Evolutionary conservation across 805 yeast genomes (phyloP), one percentile per base, ranked within the genome.

Genomic region (Candida maesae): DNA sequence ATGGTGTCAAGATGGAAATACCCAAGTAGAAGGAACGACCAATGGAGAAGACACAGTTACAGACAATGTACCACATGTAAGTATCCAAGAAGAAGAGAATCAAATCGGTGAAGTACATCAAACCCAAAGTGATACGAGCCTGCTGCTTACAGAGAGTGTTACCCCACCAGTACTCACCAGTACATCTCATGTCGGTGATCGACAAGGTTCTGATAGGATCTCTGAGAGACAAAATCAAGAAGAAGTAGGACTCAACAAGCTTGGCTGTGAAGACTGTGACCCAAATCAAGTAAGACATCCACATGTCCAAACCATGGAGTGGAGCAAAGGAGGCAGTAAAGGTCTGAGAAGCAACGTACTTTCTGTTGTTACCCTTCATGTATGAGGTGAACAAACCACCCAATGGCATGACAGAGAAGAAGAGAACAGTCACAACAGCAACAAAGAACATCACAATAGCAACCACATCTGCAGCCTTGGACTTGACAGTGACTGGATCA

Each of bases 11-110:
- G 52, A 93, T 91, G 34, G 99, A 93, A 58, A 93, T 90, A 84
- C 99, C 99, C 67, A 95, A 77, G 76, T 91, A 93, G 78, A 93
- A 93, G 13, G 99, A 93, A 64, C 96, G 87, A 56, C 96, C 97
- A 59, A 93, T 88, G 47, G 98, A 91, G 79, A 88, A 90, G 53
- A 88, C 78, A 67, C 95, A 84, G 78, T 91, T 93, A 65, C 85
- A 82, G 57, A 93, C 73, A 73, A 93, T 90, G 76, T 93, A 93
- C 99, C 99, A 93, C 84, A 93, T 78, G 67, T 88, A 93, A 47
- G 99, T 88, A 84, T 93, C 99, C 75, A 93, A 77, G 81, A 93
- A 93, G 84, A 93, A 93, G 68, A 93, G 76, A 56, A 93, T 72
- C 75, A 95, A 73, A 70, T 93, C 99, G 38, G 95, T 91, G 46